Conservation (phyloP, 345 rosid species). For the Citrus hindsii region DNA sequence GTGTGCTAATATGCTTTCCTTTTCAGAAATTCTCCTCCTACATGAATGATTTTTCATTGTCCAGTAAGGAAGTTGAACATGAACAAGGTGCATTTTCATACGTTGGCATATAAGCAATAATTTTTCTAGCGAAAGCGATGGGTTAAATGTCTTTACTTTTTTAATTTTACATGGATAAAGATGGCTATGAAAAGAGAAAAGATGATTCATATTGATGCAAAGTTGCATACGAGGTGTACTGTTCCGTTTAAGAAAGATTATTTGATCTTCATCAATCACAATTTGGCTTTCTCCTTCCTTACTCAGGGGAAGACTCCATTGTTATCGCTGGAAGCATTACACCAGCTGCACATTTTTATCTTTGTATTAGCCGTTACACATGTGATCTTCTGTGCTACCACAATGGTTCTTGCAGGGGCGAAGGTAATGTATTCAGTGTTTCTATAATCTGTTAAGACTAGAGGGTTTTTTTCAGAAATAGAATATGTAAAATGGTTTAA, state of each 20-base stretch:
- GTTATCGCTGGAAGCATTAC: constrained; percentile 70
- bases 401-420: constrained; percentile 75
- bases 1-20: constrained; percentile 17
- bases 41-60: too few species aligned
- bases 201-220: neutral
- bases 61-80: too few species aligned
- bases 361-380: constrained; percentile 86
- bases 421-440: constrained; percentile 40
- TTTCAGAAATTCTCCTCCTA: neutral
- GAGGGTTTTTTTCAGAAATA: too few species aligned
- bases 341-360: constrained; percentile 85
- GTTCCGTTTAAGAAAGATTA: neutral
- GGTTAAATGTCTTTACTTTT: neutral
- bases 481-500: neutral
- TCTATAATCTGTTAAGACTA: neutral
- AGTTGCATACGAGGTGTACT: neutral
- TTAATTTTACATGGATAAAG: neutral
- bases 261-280: neutral
- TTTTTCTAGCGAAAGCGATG: neutral
- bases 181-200: neutral
- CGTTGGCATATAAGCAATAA: neutral
- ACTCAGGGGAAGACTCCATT: constrained; percentile 63
- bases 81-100: neutral
- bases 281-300: constrained; percentile 1
- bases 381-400: constrained; percentile 66